A percentile compares a stretch with the other conserved stretches of the same genome.
Evolutionary conservation across 306 rosid species (phyloP).

Genomic region (Medicago truncatula): MtrunA17r5.0-ANR NC_053045.1:44512001-44512500

Average conservation of each 20-base stretch:
- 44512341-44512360: not conserved
- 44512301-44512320: not conserved
- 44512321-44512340: constrained; percentile 28
- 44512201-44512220: constrained; percentile 35
- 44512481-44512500: constrained; percentile 9
- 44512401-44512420: not conserved
- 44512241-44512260: not conserved
- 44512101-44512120: constrained; percentile 7
- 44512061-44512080: not conserved
- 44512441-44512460: constrained; percentile 24
- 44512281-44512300: constrained; percentile 33
- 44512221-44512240: constrained; percentile 22
- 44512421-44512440: constrained; percentile 12
- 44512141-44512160: constrained; percentile 9
- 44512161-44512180: constrained; percentile 33
- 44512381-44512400: constrained; percentile 29
- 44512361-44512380: constrained; percentile 34
- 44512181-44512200: constrained; percentile 10
- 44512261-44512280: constrained; percentile 6
- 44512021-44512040: constrained; percentile 36
- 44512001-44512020: constrained; percentile 26
- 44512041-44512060: constrained; percentile 28
- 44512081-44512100: constrained; percentile 39
- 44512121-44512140: constrained; percentile 28
- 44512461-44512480: constrained; percentile 30